phyloP scores from a whole-genome alignment of 192 early-diverging fungal genomes.

The Jimgerdemannia lactiflua region DNA sequence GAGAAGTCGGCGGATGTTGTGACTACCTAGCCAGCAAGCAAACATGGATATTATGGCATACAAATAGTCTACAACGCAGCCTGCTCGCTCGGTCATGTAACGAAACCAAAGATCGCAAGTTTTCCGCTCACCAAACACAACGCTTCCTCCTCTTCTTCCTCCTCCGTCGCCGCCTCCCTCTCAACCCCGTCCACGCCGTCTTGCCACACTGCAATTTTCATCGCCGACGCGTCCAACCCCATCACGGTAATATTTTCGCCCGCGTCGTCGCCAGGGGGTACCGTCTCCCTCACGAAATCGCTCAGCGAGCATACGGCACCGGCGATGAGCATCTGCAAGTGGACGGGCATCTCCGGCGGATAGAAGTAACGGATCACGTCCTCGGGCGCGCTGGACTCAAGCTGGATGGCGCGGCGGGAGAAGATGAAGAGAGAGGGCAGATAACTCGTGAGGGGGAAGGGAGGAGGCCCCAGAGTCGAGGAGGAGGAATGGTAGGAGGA shows the following conservation, averaged over 20 bases:
- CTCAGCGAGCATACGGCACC: conserved; percentile 11
- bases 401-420: conserved; percentile 9
- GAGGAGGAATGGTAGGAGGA: neutral
- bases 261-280: neutral
- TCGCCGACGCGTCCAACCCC: neutral
- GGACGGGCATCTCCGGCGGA: conserved; percentile 5
- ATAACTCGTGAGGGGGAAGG: neutral
- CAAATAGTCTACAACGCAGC: too few relatives aligned
- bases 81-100: too few relatives aligned
- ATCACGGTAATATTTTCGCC: neutral
- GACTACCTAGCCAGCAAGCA: neutral
- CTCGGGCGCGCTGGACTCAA: conserved; percentile 1
- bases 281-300: neutral
- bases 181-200: neutral
- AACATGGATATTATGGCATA: too few relatives aligned
- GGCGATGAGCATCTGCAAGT: conserved; percentile 11
- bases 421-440: conserved; percentile 10
- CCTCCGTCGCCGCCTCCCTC: neutral
- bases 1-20: neutral
- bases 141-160: neutral
- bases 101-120: neutral
- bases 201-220: neutral
- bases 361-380: conserved; percentile 16
- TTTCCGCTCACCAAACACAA: neutral
- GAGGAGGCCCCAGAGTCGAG: neutral